Percentiles rank a stretch among this genome's conserved stretches.
These are phyloP conservation scores for Petunia hybrid DNA, from an alignment of 305 asterid genomes.

Conservation along the genomic window DNA sequence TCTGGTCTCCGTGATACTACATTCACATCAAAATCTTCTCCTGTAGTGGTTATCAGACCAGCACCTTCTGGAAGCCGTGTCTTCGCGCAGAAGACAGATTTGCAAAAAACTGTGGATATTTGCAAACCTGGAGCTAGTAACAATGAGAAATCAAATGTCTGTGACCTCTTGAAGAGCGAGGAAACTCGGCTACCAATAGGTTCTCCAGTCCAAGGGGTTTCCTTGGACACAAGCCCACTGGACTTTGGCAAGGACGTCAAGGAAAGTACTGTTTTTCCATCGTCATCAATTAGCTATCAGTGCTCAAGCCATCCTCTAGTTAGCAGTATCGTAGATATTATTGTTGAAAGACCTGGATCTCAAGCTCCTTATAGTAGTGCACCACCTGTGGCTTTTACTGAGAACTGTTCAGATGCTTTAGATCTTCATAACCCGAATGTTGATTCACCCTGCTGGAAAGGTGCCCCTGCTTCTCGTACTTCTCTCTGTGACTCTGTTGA, in stretches of 20 bases:
- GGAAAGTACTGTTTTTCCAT: constrained; percentile 38
- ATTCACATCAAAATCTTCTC: constrained; percentile 58
- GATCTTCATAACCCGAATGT: constrained; percentile 68
- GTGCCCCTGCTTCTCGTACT: constrained; percentile 68
- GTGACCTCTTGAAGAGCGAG: constrained; percentile 45
- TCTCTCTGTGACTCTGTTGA: constrained; percentile 55
- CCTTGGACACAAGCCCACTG: constrained; percentile 43
- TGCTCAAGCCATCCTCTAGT: constrained; percentile 40
- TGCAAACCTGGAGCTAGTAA: constrained; percentile 44
- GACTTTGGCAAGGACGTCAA: constrained; percentile 48
- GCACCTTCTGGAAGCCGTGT: constrained; percentile 52
- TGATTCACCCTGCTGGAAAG: constrained; percentile 99
- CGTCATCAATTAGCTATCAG: constrained; percentile 45
- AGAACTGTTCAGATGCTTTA: constrained; percentile 57
- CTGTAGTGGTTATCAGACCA: constrained; percentile 78
- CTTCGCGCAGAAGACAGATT: constrained; percentile 35
- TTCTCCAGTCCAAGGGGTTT: constrained; percentile 44
- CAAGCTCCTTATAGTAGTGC: constrained; percentile 47
- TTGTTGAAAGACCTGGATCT: constrained; percentile 44
- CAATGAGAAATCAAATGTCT: constrained; percentile 42
- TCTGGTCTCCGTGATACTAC: constrained; percentile 48
- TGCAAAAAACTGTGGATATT: constrained; percentile 43
- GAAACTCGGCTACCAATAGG: constrained; percentile 42
- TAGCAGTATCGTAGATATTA: constrained; percentile 41
- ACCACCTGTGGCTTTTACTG: constrained; percentile 49